Percentiles rank a stretch among this genome's conserved stretches.
These are phyloP conservation scores for Lactarius pseudohatsudake DNA, from an alignment of 768 basidiomycete genomes.

Conservation along the genomic window DNA sequence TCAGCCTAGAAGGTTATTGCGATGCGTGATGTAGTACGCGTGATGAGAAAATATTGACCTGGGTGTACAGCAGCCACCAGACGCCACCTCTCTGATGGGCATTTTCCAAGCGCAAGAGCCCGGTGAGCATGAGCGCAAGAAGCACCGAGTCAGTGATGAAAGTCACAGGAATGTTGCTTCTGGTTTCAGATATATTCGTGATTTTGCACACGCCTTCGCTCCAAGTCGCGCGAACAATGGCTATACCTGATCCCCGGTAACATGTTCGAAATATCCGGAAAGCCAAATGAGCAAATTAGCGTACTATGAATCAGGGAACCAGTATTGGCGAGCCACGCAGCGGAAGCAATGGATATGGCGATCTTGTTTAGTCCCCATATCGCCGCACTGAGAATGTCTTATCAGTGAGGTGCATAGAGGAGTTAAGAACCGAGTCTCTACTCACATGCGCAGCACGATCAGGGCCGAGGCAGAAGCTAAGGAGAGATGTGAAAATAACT, in stretches of 20 bases:
- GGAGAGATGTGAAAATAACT: slow-evolving; percentile 5
- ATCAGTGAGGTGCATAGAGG: neutral
- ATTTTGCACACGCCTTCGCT: neutral
- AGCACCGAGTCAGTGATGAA: slow-evolving; percentile 3
- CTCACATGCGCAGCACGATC: slow-evolving; percentile 22
- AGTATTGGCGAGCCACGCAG: neutral
- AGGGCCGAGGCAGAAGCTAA: slow-evolving; percentile 16
- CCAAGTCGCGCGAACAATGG: neutral
- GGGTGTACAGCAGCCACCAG: slow-evolving; percentile 13
- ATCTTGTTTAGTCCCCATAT: slow-evolving; percentile 12
- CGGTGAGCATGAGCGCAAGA: slow-evolving; percentile 8
- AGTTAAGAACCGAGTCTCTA: neutral
- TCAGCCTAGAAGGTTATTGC: neutral
- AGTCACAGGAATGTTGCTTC: neutral
- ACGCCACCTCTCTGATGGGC: neutral
- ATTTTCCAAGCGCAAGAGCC: slow-evolving; percentile 13
- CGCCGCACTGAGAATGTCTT: neutral
- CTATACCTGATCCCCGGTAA: neutral
- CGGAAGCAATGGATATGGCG: neutral
- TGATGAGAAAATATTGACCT: neutral
- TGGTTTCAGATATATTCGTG: neutral
- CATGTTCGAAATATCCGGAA: neutral
- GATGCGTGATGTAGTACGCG: neutral
- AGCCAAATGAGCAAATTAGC: neutral
- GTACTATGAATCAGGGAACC: neutral